A percentile compares a stretch with the other conserved stretches of the same genome.
phyloP scores from a whole-genome alignment of 2,329 filamentous ascomycete genomes.

The Claviceps citrina region DNA sequence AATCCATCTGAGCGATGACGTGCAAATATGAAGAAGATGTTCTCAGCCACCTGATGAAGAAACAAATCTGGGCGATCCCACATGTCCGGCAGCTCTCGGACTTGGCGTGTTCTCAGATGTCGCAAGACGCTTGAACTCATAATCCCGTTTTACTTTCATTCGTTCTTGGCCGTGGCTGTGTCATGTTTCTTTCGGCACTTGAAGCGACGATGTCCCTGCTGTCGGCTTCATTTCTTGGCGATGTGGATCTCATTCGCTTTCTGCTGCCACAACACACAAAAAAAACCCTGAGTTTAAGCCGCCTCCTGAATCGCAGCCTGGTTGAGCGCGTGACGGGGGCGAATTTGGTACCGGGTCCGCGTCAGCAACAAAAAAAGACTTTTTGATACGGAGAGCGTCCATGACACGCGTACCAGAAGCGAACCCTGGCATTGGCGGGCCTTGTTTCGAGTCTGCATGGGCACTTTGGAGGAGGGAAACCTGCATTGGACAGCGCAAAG shows the following conservation, averaged over 20 bases:
- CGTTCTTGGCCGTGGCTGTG: neutral
- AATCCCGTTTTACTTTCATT: no score
- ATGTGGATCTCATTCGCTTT: neutral
- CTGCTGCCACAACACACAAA: no score
- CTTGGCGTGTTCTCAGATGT: neutral
- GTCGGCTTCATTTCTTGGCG: no score
- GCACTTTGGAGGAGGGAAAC: neutral
- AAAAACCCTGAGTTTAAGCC: no score
- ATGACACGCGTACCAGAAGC: neutral
- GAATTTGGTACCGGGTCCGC: no score
- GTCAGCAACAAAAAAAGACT: no score
- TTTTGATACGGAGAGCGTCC: neutral
- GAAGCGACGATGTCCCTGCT: no score
- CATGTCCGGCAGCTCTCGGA: neutral
- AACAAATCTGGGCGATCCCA: neutral
- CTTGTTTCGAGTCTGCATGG: neutral
- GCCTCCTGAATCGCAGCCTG: no score
- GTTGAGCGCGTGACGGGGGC: no score
- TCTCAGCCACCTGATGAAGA: neutral
- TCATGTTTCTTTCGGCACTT: neutral
- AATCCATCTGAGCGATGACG: neutral
- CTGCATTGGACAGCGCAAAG: neutral
- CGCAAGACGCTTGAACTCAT: no score
- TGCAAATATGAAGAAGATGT: neutral
- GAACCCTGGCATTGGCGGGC: neutral